Evolutionary conservation across 2,329 filamentous ascomycete genomes (phyloP).

Genomic region (Lecanicillium sp.): DNA sequence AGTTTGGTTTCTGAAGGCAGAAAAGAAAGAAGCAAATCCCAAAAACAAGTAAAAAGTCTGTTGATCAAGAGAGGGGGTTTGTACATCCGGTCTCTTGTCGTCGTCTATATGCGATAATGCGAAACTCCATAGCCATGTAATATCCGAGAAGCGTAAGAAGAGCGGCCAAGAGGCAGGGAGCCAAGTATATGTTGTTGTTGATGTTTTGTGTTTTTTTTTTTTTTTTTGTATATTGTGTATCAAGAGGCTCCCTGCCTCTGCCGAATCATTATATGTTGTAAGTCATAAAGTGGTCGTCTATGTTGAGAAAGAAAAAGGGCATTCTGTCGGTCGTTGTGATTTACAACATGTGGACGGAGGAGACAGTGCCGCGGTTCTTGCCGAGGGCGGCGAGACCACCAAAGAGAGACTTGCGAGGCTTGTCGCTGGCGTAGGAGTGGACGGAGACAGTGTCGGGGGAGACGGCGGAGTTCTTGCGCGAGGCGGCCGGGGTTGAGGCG

Average conservation of each 20-base stretch:
- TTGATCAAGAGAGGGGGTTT: not conserved
- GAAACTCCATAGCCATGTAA: constrained; percentile 6
- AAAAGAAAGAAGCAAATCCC: not conserved
- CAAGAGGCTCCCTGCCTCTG: constrained; percentile 1
- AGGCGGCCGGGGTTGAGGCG: not conserved
- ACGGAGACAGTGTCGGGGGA: not conserved
- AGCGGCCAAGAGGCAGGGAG: constrained; percentile 3
- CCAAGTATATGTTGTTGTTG: too few relatives aligned
- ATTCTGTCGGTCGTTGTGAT: not conserved
- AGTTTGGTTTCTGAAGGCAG: not conserved
- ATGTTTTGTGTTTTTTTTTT: not conserved
- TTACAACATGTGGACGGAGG: not conserved
- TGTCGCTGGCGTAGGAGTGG: constrained; percentile 1
- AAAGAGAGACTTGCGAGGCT: constrained; percentile 6
- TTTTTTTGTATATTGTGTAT: not conserved
- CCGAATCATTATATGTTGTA: constrained; percentile 8
- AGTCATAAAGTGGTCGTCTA: constrained; percentile 5
- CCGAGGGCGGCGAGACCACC: constrained; percentile 5
- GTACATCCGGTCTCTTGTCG: not conserved
- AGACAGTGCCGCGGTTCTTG: not conserved
- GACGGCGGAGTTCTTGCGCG: constrained; percentile 1
- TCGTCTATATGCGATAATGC: not conserved
- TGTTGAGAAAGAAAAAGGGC: not conserved
- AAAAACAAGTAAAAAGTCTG: not conserved
- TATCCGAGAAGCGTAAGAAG: constrained; percentile 5